Conservation (phyloP, 83 land plant species). For the Picea engelmannii region DNA sequence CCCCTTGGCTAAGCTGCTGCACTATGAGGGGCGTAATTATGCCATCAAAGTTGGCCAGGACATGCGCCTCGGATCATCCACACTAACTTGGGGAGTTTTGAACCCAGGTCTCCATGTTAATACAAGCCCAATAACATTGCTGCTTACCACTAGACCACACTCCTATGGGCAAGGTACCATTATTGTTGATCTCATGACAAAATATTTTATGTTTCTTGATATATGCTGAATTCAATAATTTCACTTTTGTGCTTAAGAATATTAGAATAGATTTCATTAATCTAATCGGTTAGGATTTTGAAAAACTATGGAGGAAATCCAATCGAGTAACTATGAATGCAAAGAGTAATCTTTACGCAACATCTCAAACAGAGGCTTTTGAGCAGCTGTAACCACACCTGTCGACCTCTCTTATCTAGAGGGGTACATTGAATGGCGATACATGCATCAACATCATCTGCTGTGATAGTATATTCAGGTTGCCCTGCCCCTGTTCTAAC, state of each 20-base stretch:
- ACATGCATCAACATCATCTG: constrained; percentile 86
- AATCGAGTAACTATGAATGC: not conserved
- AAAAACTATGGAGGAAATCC: no score
- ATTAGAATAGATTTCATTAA: not conserved
- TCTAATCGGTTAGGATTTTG: not conserved
- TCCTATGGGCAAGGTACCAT: no score
- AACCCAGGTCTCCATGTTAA: no score
- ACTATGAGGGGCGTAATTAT: no score
- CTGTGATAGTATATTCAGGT: constrained; percentile 87
- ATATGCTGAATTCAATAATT: not conserved
- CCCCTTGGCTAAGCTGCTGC: no score
- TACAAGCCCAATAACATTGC: no score
- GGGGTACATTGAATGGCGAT: constrained; percentile 88
- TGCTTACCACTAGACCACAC: no score
- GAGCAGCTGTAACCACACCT: constrained; percentile 38
- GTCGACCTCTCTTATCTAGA: constrained; percentile 76
- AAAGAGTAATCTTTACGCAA: not conserved
- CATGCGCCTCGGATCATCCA: no score
- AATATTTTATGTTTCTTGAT: not conserved
- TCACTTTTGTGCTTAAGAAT: not conserved
- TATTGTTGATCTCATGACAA: not conserved
- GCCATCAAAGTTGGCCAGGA: no score
- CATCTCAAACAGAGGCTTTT: not conserved
- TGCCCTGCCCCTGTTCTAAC: constrained; percentile 80
- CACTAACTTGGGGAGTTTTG: no score